A percentile compares a stretch with the other conserved stretches of the same genome.
These are phyloP conservation scores for Gorgonomyces haynaldii DNA, from an alignment of 192 early-diverging fungal genomes.

Conservation along the genomic window DNA sequence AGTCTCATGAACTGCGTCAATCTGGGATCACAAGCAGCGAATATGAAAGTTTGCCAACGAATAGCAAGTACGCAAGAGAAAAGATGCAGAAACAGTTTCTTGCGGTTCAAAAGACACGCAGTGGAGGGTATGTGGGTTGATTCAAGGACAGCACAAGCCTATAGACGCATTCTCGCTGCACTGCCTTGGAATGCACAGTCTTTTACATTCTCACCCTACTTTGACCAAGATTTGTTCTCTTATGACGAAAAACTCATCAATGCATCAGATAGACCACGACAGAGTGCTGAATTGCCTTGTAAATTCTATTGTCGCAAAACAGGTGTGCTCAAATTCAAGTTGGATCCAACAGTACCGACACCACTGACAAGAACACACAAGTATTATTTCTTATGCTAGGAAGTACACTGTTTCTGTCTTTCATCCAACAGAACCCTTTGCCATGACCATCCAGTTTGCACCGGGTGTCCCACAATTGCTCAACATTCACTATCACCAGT, in stretches of 20 bases:
- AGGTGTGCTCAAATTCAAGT: constrained; percentile 44
- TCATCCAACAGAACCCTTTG: constrained; percentile 59
- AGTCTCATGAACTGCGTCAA: constrained; percentile 30
- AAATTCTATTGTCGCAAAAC: constrained; percentile 53
- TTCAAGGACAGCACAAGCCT: constrained; percentile 28
- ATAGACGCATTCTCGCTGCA: constrained; percentile 42
- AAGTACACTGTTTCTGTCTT: constrained; percentile 45
- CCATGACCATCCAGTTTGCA: constrained; percentile 39
- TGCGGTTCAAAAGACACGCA: constrained; percentile 50
- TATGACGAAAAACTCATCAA: constrained; percentile 56
- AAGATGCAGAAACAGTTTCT: constrained; percentile 38
- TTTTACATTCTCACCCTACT: constrained; percentile 51
- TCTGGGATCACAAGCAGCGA: constrained; percentile 23
- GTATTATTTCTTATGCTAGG: neutral
- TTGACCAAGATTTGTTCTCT: constrained; percentile 49
- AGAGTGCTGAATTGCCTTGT: constrained; percentile 38
- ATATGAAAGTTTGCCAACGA: constrained; percentile 29
- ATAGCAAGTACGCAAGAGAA: constrained; percentile 48
- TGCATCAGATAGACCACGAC: constrained; percentile 28
- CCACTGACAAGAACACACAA: neutral
- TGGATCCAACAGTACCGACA: constrained; percentile 24
- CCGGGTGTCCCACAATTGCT: neutral
- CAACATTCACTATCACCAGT: neutral
- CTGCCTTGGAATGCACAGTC: constrained; percentile 56
- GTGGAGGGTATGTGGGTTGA: constrained; percentile 49